Conservation (phyloP, 2,329 filamentous ascomycete species). For the Fusarium anthophilum region DNA sequence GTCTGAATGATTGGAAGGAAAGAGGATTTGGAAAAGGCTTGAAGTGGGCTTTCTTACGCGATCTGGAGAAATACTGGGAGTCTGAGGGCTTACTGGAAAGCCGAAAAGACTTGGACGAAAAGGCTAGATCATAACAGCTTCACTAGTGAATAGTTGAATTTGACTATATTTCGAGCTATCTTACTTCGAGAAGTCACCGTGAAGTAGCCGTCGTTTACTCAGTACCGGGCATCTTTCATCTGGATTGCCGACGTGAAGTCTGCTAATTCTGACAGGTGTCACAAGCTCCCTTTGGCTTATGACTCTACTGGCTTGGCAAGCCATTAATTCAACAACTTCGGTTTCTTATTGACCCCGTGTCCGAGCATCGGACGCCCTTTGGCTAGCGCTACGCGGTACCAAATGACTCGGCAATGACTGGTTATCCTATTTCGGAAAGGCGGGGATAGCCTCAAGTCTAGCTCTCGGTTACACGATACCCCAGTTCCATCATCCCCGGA, state of each 20-base stretch:
- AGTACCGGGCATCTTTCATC: neutral
- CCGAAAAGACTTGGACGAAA: neutral
- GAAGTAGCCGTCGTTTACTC: neutral
- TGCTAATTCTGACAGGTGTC: neutral
- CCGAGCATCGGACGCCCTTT: neutral
- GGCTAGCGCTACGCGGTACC: neutral
- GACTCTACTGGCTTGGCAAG: neutral
- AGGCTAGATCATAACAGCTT: neutral
- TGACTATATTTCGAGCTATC: neutral
- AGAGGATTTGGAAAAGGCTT: slow-evolving; percentile 18
- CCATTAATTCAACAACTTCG: neutral
- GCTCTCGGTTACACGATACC: neutral
- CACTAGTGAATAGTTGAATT: neutral
- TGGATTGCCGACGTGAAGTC: neutral
- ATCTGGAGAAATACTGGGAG: slow-evolving; percentile 32
- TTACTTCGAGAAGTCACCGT: rapidly evolving
- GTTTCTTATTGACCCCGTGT: neutral
- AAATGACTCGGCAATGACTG: neutral
- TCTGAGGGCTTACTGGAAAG: slow-evolving; percentile 15
- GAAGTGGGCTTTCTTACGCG: slow-evolving; percentile 35
- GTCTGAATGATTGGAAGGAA: slow-evolving; percentile 33
- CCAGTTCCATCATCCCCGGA: neutral
- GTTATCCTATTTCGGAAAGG: slow-evolving; percentile 21
- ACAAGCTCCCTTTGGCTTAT: neutral
- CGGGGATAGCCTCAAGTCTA: neutral